Evolutionary conservation across 345 rosid genomes (phyloP).

Genomic region (Eucalyptus curtisii): DNA sequence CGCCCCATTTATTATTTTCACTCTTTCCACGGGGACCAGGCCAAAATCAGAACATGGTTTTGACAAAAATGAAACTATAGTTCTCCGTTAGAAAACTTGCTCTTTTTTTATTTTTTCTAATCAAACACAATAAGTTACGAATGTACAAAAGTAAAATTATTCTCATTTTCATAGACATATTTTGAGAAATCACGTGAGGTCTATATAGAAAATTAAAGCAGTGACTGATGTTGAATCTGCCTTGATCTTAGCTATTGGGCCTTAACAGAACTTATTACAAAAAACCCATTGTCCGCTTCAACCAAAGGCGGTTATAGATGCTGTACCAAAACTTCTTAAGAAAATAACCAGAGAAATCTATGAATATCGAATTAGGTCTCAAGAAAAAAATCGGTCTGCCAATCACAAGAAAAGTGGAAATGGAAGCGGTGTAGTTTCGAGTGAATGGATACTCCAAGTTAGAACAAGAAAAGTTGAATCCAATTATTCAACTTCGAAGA

Average conservation of each 20-base stretch:
- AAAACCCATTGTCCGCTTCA: neutral
- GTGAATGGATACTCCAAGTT: no score
- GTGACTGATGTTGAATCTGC: neutral
- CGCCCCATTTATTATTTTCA: neutral
- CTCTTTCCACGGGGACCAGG: neutral
- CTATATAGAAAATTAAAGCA: neutral
- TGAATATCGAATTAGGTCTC: no score
- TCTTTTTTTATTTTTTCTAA: no score
- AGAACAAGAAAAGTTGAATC: no score
- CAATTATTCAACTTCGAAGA: no score
- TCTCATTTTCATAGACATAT: neutral
- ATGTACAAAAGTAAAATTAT: neutral
- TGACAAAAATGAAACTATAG: neutral
- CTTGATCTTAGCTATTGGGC: neutral
- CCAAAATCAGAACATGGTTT: neutral
- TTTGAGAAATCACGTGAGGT: neutral
- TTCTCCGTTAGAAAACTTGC: neutral
- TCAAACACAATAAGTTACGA: neutral
- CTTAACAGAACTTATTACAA: neutral
- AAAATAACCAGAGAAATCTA: no score
- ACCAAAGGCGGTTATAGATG: no score
- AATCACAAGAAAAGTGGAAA: no score
- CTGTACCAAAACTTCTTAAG: accelerated
- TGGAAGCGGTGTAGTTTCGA: no score
- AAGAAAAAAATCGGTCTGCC: no score